Base-by-base conservation (phyloP, 2,329 filamentous ascomycete genomes). In the Sarocladium kiliense region DNA sequence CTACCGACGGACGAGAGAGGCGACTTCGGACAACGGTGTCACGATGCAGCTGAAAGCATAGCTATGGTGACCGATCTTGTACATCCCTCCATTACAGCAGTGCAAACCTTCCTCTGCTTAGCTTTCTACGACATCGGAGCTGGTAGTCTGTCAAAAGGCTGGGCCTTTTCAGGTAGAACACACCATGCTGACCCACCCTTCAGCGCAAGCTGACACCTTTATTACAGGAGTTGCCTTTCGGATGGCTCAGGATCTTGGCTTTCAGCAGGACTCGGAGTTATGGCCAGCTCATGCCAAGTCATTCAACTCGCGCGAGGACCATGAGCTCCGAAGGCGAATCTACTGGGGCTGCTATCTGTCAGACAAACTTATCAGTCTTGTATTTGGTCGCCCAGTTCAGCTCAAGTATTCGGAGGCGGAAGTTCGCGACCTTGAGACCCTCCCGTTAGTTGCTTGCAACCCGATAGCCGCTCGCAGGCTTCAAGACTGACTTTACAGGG, bases 341-440 rank as follows among this genome's bases (percentile, higher is more conserved):
- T 66, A 64, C 49, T 67, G 65, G 65, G 64, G 65, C 14, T 65
- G 62, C 27, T 66, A 66, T 49, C 58, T 60, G 14, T 65, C 63
- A 0, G 64, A 67, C 39, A 67, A 67, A 41, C 30, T 63, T 12
- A 61, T 63, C 10, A 63, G 60, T 21, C 53, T 60, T 9, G 55
- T 60, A 1, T 47, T 63, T 2, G 62, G 59, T 0, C 57, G 57
- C 9, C 57, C 60, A 0, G 57, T 62, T 2, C 57, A 61, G 21
- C 53, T 61, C 3, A 54, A 47, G 4, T 55, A 58, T 11, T 54
- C 59, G 1, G 59, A 56, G 11, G 58, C 55, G 7, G 58, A 62
- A 32, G 61, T 58, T 7, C 36, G 56, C 16, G 27, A 30, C 12
- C n/a, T 39, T 19, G 14, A 30, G 21, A 39, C 36, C 5, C 36